Percentiles rank a stretch among this genome's conserved stretches.
phyloP scores from a whole-genome alignment of 257 asterid genomes.

The Perilla frutescens region DNA sequence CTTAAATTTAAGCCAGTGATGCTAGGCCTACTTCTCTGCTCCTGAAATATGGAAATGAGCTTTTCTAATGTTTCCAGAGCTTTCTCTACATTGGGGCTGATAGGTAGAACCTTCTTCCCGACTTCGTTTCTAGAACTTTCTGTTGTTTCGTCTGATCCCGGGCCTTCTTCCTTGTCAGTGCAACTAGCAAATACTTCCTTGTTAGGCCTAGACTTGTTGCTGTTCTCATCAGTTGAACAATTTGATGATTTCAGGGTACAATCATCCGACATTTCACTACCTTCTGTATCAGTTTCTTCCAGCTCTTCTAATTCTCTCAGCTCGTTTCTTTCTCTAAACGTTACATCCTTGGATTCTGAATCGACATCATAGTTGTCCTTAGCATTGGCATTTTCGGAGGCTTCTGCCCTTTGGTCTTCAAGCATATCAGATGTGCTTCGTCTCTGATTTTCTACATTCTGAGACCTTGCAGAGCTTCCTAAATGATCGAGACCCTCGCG shows the following conservation, averaged over 20 bases:
- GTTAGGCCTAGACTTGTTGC: neutral
- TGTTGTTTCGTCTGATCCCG: neutral
- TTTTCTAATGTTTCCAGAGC: conserved; percentile 67
- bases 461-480: conserved; percentile 30
- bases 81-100: conserved; percentile 45
- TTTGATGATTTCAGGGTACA: conserved; percentile 18
- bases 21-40: conserved; percentile 25
- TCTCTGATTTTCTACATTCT: conserved; percentile 28
- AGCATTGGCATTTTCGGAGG: conserved; percentile 5
- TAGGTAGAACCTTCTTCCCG: conserved; percentile 21
- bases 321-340: conserved; percentile 30
- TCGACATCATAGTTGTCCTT: conserved; percentile 18
- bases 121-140: neutral
- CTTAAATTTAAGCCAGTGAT: neutral
- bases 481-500: conserved; percentile 55
- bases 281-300: conserved; percentile 44
- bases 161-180: neutral
- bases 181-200: neutral
- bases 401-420: conserved; percentile 32
- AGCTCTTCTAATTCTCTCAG: conserved; percentile 55
- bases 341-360: conserved; percentile 30
- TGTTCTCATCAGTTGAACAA: neutral
- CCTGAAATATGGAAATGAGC: conserved; percentile 54
- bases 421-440: conserved; percentile 19
- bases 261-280: conserved; percentile 29